Evolutionary conservation across 2,329 filamentous ascomycete species (phyloP).

Genomic region (Cylindrodendrum hubeiense): DNA sequence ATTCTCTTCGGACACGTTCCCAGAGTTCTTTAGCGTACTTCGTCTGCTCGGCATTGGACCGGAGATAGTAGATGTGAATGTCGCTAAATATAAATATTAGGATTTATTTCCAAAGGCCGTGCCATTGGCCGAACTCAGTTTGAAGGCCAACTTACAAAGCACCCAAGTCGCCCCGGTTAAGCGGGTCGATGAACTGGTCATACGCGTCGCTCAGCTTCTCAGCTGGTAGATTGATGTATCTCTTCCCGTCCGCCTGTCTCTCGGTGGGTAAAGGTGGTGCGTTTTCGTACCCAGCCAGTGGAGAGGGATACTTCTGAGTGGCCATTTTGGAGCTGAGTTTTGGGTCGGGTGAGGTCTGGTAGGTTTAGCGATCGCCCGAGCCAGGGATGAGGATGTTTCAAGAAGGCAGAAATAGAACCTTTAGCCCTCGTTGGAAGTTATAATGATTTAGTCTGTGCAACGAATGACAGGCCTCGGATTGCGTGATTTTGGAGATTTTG

Average conservation of each 20-base stretch:
- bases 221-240: conserved; percentile 74
- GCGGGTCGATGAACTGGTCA: conserved; percentile 74
- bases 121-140: too few relatives aligned
- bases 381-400: neutral
- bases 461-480: neutral
- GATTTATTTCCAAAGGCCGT: too few relatives aligned
- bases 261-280: conserved; percentile 69
- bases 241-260: conserved; percentile 80
- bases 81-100: conserved; percentile 65
- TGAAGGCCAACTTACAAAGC: conserved; percentile 83
- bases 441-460: neutral
- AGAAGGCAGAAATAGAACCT: neutral
- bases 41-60: conserved; percentile 70
- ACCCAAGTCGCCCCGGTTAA: conserved; percentile 74
- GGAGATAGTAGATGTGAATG: conserved; percentile 86
- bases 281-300: conserved; percentile 68
- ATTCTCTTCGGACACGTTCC: conserved; percentile 84
- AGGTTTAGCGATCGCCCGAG: neutral
- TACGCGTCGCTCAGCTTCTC: conserved; percentile 76
- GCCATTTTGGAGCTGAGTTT: conserved; percentile 29
- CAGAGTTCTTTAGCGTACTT: conserved; percentile 79
- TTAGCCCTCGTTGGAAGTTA: neutral
- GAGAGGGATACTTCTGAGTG: conserved; percentile 61
- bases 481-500: neutral
- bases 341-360: neutral